Evolutionary conservation across 305 asterid genomes (phyloP), one percentile per base, ranked within the genome.

Genomic region (Solanum aculeatissimum): DNA sequence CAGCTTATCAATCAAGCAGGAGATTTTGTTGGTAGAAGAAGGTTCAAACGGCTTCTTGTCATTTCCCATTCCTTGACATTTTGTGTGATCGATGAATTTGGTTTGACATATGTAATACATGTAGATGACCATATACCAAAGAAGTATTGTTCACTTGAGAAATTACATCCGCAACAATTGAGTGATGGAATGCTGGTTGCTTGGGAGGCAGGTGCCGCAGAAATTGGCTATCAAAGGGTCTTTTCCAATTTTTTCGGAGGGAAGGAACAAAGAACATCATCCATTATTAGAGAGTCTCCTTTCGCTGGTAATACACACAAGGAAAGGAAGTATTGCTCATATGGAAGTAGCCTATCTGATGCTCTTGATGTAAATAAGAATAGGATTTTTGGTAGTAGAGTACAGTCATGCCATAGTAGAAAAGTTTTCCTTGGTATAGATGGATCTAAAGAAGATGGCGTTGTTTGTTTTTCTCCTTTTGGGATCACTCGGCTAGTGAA

Each of bases 11-110:
- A 79, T 87, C 88, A 85, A 63, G 43, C 83, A 82, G 88, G 87
- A 60, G 86, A 78, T 85, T 85, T 84, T 85, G 55, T 88, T 38
- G 83, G 85, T 85, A 91, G 91, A 86, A 91, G 91, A 88, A 92
- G 89, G 92, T 93, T 95, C 89, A 91, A 83, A 87, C 89, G 93
- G 89, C 92, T 97, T 88, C 84, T 89, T 58, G 90, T 86, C 57
- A 86, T 88, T 89, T 92, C 98, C 80, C 85, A 93, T 86, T 92
- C 95, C 87, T 88, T 92, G 69, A 85, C 91, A 88, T 88, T 94
- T 81, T 97, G 97, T 62, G 96, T 91, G 89, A 92, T 94, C 85
- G 99, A 95, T 89, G 95, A 92, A 88, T 89, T 78, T 89, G 99
- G 98, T 85, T 87, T 92, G 75, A 87, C 91, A 55, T 89, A 90